A percentile compares a stretch with the other conserved stretches of the same genome.
Evolutionary conservation across 2,329 filamentous ascomycete genomes (phyloP).

Genomic region (Colletotrichum graminicola): DNA sequence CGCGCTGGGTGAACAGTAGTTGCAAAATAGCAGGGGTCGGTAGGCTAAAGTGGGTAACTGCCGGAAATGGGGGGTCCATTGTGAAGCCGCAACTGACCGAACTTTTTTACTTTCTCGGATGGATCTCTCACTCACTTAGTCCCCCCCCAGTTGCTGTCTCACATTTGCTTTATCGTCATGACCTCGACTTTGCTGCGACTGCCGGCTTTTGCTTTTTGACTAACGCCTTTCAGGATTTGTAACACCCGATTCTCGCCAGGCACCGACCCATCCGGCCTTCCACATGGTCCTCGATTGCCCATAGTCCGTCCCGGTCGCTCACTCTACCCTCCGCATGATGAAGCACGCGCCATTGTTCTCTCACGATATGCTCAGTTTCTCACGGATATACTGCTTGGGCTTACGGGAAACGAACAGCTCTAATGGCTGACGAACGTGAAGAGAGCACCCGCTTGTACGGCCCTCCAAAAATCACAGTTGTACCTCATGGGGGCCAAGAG

Average conservation of each 20-base stretch:
- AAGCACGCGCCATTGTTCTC: constrained; percentile 31
- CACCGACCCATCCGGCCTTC: constrained; percentile 1
- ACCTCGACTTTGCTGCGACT: constrained; percentile 25
- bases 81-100: constrained; percentile 29
- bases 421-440: constrained; percentile 41
- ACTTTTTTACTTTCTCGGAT: constrained; percentile 28
- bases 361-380: constrained; percentile 40
- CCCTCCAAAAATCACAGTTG: constrained; percentile 40
- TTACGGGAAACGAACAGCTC: constrained; percentile 33
- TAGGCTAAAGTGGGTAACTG: constrained; percentile 26
- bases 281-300: constrained; percentile 20
- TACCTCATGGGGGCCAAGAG: constrained; percentile 36
- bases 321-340: constrained; percentile 35
- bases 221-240: constrained; percentile 1
- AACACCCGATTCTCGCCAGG: not conserved
- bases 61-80: constrained; percentile 35
- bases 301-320: constrained; percentile 6
- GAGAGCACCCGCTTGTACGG: constrained; percentile 41
- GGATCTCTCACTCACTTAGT: constrained; percentile 1
- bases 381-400: constrained; percentile 31
- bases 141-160: constrained; percentile 22
- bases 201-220: constrained; percentile 28
- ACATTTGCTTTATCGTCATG: constrained; percentile 27
- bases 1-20: constrained; percentile 29
- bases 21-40: constrained; percentile 30